Conservation (phyloP, 495 filamentous ascomycete species). For the Penicillium herquei region DNA sequence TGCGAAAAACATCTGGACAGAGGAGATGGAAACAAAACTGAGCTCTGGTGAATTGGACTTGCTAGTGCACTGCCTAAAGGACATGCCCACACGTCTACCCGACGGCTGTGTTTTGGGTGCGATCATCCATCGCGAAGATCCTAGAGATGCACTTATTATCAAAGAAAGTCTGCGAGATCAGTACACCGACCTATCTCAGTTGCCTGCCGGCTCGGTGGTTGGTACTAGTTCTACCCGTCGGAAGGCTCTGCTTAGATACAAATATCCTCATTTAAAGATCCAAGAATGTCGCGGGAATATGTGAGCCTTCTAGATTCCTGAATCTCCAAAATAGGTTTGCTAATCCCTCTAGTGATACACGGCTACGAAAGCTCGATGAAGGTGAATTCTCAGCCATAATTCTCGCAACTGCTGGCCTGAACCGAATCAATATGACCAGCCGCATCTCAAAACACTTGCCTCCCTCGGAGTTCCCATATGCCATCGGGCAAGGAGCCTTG, state of each 20-base stretch:
- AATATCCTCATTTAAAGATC: constrained; percentile 7
- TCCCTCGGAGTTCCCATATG: constrained; percentile 10
- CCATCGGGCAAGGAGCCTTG: constrained; percentile 10
- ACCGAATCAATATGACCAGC: constrained; percentile 6
- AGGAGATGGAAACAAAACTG: constrained; percentile 11
- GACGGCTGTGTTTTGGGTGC: constrained; percentile 6
- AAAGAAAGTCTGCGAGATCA: background rate
- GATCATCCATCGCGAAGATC: constrained; percentile 12
- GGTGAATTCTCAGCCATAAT: constrained; percentile 9
- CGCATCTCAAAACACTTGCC: constrained; percentile 8
- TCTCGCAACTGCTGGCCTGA: constrained; percentile 10
- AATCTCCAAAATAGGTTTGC: background rate
- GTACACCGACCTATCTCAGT: constrained; percentile 3
- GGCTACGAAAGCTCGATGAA: constrained; percentile 10
- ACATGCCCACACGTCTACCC: constrained; percentile 10
- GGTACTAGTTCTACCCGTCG: constrained; percentile 11
- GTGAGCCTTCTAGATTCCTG: background rate
- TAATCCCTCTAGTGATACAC: constrained; percentile 4
- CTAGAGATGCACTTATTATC: constrained; percentile 9
- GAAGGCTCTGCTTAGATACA: constrained; percentile 9
- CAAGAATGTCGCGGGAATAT: constrained; percentile 11
- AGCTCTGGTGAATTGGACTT: constrained; percentile 9
- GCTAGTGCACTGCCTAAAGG: constrained; percentile 11
- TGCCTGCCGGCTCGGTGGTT: constrained; percentile 8
- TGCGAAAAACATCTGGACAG: constrained; percentile 12